Evolutionary conservation across 139 green algal genomes (phyloP).

Genomic region (Trebouxia sp.): DNA sequence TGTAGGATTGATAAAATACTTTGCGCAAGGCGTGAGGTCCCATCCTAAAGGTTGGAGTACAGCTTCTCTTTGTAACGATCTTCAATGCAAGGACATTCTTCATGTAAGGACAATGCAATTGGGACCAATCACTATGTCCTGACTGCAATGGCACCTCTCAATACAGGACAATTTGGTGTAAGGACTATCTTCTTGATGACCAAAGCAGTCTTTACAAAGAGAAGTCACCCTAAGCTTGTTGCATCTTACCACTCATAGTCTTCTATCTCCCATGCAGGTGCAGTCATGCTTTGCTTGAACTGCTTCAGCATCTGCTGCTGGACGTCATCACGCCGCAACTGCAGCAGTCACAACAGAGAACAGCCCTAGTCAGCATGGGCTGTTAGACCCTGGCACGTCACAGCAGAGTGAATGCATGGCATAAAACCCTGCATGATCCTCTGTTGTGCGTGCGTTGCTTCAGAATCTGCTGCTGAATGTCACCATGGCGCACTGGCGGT

Average conservation of each 20-base stretch:
- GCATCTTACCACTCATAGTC: conserved; percentile 71
- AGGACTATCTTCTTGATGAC: not conserved
- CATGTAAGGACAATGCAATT: too few relatives aligned
- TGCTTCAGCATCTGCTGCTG: conserved; percentile 52
- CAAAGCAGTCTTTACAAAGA: not conserved
- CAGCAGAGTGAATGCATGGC: not conserved
- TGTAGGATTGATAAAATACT: too few relatives aligned
- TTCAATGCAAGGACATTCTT: too few relatives aligned
- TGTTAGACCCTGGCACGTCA: not conserved
- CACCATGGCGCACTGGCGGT: conserved; percentile 37
- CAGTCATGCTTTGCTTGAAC: conserved; percentile 70
- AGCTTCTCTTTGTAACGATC: too few relatives aligned
- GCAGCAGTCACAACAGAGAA: conserved; percentile 9
- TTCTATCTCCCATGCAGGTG: conserved; percentile 69
- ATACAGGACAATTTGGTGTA: not conserved
- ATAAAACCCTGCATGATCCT: too few relatives aligned
- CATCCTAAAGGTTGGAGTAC: too few relatives aligned
- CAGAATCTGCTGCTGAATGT: conserved; percentile 40
- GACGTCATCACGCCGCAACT: conserved; percentile 41
- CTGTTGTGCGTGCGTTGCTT: conserved; percentile 70
- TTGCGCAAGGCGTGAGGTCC: too few relatives aligned
- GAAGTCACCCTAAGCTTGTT: too few relatives aligned
- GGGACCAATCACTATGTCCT: too few relatives aligned
- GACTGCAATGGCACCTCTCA: too few relatives aligned
- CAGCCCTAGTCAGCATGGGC: not conserved